Evolutionary conservation across 768 basidiomycete genomes (phyloP).

Genomic region (Epithele typhae): DNA sequence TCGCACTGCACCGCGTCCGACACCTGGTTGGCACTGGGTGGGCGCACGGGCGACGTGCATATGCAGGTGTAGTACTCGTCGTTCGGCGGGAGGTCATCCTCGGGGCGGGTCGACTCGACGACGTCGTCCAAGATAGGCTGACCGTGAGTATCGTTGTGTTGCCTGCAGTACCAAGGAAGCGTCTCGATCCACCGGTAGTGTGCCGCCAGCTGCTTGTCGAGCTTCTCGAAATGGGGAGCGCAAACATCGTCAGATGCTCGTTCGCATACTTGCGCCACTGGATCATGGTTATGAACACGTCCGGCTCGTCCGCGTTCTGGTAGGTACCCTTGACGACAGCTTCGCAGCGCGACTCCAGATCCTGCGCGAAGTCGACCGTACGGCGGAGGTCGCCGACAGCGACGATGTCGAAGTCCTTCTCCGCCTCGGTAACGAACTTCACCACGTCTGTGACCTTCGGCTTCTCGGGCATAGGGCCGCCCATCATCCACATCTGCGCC

Average conservation of each 20-base stretch:
- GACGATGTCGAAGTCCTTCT: constrained; percentile 72
- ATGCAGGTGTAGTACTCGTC: constrained; percentile 88
- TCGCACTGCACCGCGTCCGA: constrained; percentile 91
- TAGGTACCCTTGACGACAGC: constrained; percentile 65
- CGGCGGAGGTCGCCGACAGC: constrained; percentile 63
- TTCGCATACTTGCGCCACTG: constrained; percentile 72
- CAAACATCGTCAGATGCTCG: constrained; percentile 69
- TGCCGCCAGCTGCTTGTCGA: constrained; percentile 60
- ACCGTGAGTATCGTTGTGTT: constrained; percentile 62
- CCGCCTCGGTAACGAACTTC: constrained; percentile 62
- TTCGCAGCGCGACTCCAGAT: constrained; percentile 74
- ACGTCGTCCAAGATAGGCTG: constrained; percentile 70
- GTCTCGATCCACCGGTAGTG: constrained; percentile 72
- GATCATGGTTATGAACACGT: constrained; percentile 67
- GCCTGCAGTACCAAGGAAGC: constrained; percentile 74
- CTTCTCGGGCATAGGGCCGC: constrained; percentile 48
- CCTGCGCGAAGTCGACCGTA: constrained; percentile 71
- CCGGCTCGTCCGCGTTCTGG: constrained; percentile 47
- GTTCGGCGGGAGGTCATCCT: constrained; percentile 73
- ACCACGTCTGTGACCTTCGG: constrained; percentile 69
- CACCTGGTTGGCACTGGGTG: constrained; percentile 66
- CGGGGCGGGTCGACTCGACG: constrained; percentile 64
- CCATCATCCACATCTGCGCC: constrained; percentile 64
- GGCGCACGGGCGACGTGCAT: constrained; percentile 70
- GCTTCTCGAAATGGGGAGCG: constrained; percentile 66